Percentiles rank a stretch among this genome's conserved stretches.
These are phyloP conservation scores for Rhizopus sp. DNA, from an alignment of 371 early-diverging fungal species.

Conservation along the genomic window DNA sequence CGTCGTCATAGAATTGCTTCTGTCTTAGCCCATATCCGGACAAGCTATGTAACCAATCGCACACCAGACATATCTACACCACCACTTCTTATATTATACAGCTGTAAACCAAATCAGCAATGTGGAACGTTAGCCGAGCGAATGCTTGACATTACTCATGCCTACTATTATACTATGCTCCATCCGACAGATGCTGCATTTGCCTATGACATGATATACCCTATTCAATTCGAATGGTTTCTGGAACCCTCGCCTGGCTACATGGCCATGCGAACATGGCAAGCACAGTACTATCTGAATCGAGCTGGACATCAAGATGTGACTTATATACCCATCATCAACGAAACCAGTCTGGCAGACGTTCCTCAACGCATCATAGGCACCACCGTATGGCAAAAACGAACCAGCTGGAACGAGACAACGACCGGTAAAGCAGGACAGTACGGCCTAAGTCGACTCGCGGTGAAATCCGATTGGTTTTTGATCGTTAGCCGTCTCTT, in stretches of 20 bases:
- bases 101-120: slow-evolving; percentile 15
- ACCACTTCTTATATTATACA: slow-evolving; percentile 36
- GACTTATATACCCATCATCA: not conserved
- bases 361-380: not conserved
- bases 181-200: slow-evolving; percentile 34
- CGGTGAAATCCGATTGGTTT: slow-evolving; percentile 36
- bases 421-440: slow-evolving; percentile 22
- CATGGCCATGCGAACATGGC: slow-evolving; percentile 36
- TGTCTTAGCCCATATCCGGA: slow-evolving; percentile 41
- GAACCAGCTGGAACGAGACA: not conserved
- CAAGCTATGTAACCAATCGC: slow-evolving; percentile 45
- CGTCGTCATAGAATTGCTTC: slow-evolving; percentile 22
- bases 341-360: not conserved
- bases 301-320: slow-evolving; percentile 5
- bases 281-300: slow-evolving; percentile 31
- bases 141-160: slow-evolving; percentile 29
- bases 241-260: slow-evolving; percentile 34
- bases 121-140: slow-evolving; percentile 40
- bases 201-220: slow-evolving; percentile 35
- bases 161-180: slow-evolving; percentile 45
- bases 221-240: slow-evolving; percentile 38
- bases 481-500: slow-evolving; percentile 37
- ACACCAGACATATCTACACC: slow-evolving; percentile 48
- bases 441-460: slow-evolving; percentile 31
- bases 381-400: not conserved